Conservation (phyloP, 2,329 filamentous ascomycete genomes). For the Ascochyta lentis region DNA sequence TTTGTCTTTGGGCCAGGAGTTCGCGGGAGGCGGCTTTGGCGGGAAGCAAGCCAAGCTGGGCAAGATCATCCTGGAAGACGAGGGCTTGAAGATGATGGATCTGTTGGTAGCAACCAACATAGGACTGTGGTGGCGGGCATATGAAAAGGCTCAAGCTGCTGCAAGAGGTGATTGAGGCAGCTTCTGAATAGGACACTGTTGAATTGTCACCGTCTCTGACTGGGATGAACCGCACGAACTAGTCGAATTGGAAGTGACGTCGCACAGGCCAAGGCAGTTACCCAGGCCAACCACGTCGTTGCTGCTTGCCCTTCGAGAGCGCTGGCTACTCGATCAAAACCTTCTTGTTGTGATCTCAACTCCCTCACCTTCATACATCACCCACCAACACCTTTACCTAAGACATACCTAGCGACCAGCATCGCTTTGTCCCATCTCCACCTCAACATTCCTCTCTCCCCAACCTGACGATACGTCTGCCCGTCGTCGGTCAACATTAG, state of each 20-base stretch:
- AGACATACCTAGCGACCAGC: constrained; percentile 25
- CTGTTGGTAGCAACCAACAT: constrained; percentile 89
- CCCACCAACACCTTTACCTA: constrained; percentile 13
- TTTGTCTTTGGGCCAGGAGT: constrained; percentile 78
- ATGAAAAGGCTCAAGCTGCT: constrained; percentile 61
- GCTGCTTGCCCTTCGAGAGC: neutral
- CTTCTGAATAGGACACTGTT: constrained; percentile 1
- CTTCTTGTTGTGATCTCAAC: neutral
- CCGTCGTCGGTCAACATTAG: constrained; percentile 1
- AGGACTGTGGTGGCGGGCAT: constrained; percentile 91
- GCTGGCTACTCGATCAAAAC: neutral
- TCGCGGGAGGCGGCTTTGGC: constrained; percentile 82
- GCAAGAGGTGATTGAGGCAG: constrained; percentile 14
- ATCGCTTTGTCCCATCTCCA: constrained; percentile 17
- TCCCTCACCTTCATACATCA: neutral
- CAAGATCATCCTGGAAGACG: constrained; percentile 87
- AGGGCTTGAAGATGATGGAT: constrained; percentile 95
- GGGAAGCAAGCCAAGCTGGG: constrained; percentile 91
- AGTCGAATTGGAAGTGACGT: neutral
- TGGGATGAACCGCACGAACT: neutral
- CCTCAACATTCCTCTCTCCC: constrained; percentile 11
- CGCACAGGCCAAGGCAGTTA: neutral
- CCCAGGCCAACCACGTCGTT: neutral
- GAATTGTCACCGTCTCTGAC: neutral
- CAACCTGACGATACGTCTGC: neutral